Conservation (phyloP, 2,329 filamentous ascomycete genomes). For the Neophaeococcomyces mojaviensis region DNA sequence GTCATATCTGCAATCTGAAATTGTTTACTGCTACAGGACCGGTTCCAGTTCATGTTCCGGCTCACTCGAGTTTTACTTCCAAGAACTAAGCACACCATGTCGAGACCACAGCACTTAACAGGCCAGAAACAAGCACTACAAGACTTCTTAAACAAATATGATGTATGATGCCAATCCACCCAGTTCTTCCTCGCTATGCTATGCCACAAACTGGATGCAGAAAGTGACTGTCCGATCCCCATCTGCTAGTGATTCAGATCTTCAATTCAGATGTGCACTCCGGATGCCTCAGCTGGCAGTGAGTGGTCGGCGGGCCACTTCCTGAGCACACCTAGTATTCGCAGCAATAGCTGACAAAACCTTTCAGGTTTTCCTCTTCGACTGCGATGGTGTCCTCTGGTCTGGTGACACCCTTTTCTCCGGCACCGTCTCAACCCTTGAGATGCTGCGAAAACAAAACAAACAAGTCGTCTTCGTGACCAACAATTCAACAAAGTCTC, state of each 20-base stretch:
- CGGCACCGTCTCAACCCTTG: conserved; percentile 74
- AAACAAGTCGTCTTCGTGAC: conserved; percentile 95
- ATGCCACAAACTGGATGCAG: not conserved
- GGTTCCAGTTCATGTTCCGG: too few relatives aligned
- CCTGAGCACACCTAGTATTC: conserved; percentile 4
- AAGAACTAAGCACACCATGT: conserved; percentile 15
- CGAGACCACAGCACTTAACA: conserved; percentile 56
- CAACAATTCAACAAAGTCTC: conserved; percentile 97
- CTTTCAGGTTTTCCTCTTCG: conserved; percentile 76
- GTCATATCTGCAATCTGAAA: not conserved
- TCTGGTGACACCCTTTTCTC: conserved; percentile 87
- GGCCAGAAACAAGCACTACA: conserved; percentile 70
- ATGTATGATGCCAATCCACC: conserved; percentile 55
- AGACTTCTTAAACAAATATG: conserved; percentile 81
- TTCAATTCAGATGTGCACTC: too few relatives aligned
- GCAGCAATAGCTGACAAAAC: conserved; percentile 4
- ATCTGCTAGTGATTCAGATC: too few relatives aligned
- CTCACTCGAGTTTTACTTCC: too few relatives aligned
- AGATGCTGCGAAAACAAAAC: conserved; percentile 73
- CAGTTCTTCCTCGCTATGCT: not conserved
- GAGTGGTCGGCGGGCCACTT: not conserved
- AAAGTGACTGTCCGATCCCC: too few relatives aligned
- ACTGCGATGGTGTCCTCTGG: conserved; percentile 98
- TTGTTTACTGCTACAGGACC: too few relatives aligned
- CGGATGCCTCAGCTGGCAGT: too few relatives aligned